phyloP scores from a whole-genome alignment of 2,329 filamentous ascomycete genomes.

The Ophiocordyceps camponoti-leonardi region DNA sequence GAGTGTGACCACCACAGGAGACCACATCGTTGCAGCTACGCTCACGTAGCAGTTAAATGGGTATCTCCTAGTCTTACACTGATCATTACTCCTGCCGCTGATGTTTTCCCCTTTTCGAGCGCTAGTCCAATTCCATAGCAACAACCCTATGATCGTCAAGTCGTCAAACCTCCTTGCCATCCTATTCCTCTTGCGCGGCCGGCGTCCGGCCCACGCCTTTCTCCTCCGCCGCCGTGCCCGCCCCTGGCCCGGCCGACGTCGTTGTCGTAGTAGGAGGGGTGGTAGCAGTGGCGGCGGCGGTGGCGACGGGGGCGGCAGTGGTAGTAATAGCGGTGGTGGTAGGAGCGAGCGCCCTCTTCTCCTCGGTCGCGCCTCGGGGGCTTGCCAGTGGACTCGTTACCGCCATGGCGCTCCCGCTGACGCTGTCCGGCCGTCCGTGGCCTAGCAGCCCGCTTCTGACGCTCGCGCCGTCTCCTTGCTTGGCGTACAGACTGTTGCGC shows the following conservation, averaged over 20 bases:
- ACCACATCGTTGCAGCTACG: background rate
- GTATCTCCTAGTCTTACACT: background rate
- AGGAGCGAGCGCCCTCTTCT: slow-evolving; percentile 10
- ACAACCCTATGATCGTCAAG: slow-evolving; percentile 1
- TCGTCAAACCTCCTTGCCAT: background rate
- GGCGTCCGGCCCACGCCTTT: slow-evolving; percentile 7
- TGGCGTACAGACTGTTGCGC: slow-evolving; percentile 65
- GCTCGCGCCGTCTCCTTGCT: slow-evolving; percentile 55
- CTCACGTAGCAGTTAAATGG: background rate
- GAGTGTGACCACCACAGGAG: no score
- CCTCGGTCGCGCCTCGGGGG: slow-evolving; percentile 25
- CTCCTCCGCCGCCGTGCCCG: slow-evolving; percentile 4
- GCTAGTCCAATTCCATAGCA: background rate
- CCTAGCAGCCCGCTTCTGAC: slow-evolving; percentile 61
- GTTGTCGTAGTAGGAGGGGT: background rate
- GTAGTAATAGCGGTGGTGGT: background rate
- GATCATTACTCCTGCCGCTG: background rate
- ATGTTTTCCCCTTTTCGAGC: background rate
- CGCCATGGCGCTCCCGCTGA: slow-evolving; percentile 56
- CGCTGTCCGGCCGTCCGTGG: slow-evolving; percentile 67
- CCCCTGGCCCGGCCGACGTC: background rate
- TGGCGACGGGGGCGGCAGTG: slow-evolving; percentile 2
- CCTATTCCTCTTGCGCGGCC: background rate
- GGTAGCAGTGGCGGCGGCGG: slow-evolving; percentile 3
- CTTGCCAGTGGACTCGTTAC: slow-evolving; percentile 46